phyloP scores from a whole-genome alignment of 1,139 yeast species.

The Candida dubliniensis region DNA sequence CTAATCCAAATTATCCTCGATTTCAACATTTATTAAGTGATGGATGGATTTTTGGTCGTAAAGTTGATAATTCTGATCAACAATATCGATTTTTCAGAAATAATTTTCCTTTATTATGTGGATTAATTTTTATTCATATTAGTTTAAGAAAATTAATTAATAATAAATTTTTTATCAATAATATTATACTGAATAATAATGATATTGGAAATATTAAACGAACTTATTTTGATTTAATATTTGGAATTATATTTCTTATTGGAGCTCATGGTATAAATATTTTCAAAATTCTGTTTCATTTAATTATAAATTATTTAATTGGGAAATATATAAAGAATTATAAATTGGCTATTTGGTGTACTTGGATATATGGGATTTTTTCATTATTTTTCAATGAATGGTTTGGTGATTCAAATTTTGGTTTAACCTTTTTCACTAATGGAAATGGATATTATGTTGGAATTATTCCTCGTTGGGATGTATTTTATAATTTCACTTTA shows the following conservation, averaged over 20 bases:
- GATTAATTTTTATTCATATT: constrained; percentile 56
- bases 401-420: constrained; percentile 55
- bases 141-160: constrained; percentile 41
- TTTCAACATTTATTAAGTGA: constrained; percentile 60
- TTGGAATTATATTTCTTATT: constrained; percentile 68
- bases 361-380: constrained; percentile 80
- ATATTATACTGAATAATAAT: constrained; percentile 6
- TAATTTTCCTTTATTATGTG: constrained; percentile 63
- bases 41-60: constrained; percentile 79
- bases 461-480: constrained; percentile 90
- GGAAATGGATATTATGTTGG: constrained; percentile 53
- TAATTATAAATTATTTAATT: constrained; percentile 54
- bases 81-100: constrained; percentile 89
- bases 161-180: too few relatives aligned
- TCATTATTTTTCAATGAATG: constrained; percentile 77
- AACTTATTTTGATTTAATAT: constrained; percentile 63
- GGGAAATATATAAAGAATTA: constrained; percentile 41
- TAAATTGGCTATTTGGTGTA: constrained; percentile 31
- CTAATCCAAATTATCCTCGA: constrained; percentile 71
- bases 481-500: constrained; percentile 85
- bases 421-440: constrained; percentile 52
- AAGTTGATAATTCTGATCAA: constrained; percentile 84
- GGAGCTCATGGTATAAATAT: constrained; percentile 81
- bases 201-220: constrained; percentile 30
- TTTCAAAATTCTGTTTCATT: constrained; percentile 59